Evolutionary conservation across 1,284 basidiomycete genomes (phyloP).

Genomic region (Fomitopsis schrenkii): DNA sequence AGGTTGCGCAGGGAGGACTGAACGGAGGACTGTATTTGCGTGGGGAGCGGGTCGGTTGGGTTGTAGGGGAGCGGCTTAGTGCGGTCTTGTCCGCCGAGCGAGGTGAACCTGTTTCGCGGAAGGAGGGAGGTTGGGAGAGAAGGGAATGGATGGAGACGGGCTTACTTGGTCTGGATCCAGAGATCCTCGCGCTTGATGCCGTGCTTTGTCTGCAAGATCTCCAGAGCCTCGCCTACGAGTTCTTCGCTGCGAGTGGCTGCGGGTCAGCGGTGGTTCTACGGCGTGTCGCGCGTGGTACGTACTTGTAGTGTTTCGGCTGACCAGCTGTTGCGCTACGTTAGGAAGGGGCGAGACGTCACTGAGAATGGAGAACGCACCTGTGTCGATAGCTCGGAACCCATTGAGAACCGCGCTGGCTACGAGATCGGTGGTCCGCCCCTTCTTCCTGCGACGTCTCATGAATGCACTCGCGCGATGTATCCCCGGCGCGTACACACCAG

Average conservation of each 20-base stretch:
- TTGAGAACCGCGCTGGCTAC: conserved; percentile 68
- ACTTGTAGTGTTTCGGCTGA: conserved; percentile 77
- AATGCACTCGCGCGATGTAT: conserved; percentile 25
- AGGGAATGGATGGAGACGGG: not conserved
- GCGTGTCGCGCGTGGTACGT: conserved; percentile 7
- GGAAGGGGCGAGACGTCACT: conserved; percentile 1
- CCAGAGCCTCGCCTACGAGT: conserved; percentile 70
- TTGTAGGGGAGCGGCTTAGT: conserved; percentile 72
- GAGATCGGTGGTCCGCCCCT: conserved; percentile 61
- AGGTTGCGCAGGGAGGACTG: conserved; percentile 61
- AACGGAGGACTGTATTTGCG: conserved; percentile 43
- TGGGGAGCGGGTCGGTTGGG: conserved; percentile 43
- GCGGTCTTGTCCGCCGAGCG: conserved; percentile 66
- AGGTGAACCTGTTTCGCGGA: conserved; percentile 53
- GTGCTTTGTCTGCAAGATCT: conserved; percentile 33
- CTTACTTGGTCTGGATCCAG: conserved; percentile 67
- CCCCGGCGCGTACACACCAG: conserved; percentile 66
- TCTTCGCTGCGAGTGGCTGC: conserved; percentile 53
- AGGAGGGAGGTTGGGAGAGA: not conserved
- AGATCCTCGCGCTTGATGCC: conserved; percentile 30
- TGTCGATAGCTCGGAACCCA: conserved; percentile 79
- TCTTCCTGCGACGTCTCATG: conserved; percentile 49
- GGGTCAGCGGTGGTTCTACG: not conserved
- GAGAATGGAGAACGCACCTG: conserved; percentile 40
- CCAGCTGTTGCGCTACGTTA: conserved; percentile 45